Percentiles rank a stretch among this genome's conserved stretches.
These are phyloP conservation scores for Ceratonia siliqua DNA, from an alignment of 306 rosid species.

Conservation along the genomic window DNA sequence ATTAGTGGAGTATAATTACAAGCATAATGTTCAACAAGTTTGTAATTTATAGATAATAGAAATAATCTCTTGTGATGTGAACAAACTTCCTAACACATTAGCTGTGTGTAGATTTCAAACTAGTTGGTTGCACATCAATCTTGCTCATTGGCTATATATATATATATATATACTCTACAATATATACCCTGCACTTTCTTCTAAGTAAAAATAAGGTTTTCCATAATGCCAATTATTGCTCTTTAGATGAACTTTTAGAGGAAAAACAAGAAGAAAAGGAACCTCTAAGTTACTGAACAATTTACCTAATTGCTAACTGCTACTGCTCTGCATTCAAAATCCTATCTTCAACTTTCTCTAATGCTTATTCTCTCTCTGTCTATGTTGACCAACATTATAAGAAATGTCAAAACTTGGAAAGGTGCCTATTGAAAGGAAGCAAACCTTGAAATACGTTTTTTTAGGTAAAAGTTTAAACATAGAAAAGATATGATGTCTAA, in stretches of 20 bases:
- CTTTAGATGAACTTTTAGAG: neutral
- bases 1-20: no score
- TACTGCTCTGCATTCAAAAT: neutral
- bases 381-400: neutral
- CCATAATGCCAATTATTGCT: no score
- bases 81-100: constrained; percentile 14
- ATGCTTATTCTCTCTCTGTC: neutral
- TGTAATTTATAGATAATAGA: neutral
- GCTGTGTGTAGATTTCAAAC: neutral
- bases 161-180: neutral
- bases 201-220: no score
- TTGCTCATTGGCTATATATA: neutral
- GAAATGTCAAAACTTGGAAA: neutral
- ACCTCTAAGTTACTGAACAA: neutral
- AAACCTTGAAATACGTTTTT: no score
- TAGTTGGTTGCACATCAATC: neutral
- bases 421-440: neutral
- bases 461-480: no score
- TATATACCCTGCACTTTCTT: neutral
- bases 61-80: constrained; percentile 6
- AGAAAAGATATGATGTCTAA: no score
- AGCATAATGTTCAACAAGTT: neutral
- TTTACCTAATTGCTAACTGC: neutral
- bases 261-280: neutral
- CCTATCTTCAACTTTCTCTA: neutral